phyloP scores from a whole-genome alignment of 139 green algal species.

The Marvania coccoides region DNA sequence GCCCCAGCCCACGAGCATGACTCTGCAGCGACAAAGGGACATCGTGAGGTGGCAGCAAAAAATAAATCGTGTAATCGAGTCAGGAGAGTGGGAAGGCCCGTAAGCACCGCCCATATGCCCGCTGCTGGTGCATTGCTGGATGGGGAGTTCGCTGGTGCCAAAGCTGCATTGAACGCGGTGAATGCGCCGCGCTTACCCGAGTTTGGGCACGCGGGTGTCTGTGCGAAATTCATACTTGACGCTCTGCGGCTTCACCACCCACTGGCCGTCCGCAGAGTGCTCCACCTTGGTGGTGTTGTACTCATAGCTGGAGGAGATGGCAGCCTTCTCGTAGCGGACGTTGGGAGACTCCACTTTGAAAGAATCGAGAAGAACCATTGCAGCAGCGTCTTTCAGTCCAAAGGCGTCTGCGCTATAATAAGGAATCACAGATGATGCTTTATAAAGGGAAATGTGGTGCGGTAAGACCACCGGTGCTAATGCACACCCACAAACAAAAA shows the following conservation, averaged over 20 bases:
- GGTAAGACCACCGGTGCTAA: too few relatives aligned
- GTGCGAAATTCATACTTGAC: slow-evolving; percentile 81
- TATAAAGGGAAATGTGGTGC: too few relatives aligned
- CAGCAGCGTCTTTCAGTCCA: too few relatives aligned
- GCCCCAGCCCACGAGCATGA: slow-evolving; percentile 97
- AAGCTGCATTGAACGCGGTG: neutral
- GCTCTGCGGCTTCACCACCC: slow-evolving; percentile 63
- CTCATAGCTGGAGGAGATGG: slow-evolving; percentile 76
- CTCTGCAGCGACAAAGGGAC: slow-evolving; percentile 58
- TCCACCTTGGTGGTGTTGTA: slow-evolving; percentile 78
- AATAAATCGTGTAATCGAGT: neutral
- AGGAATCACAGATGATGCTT: too few relatives aligned
- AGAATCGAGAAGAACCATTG: slow-evolving; percentile 82
- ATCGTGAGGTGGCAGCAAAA: too few relatives aligned
- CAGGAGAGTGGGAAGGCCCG: neutral
- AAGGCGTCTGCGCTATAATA: too few relatives aligned
- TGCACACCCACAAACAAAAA: too few relatives aligned
- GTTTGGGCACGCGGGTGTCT: slow-evolving; percentile 80
- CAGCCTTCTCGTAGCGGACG: slow-evolving; percentile 73
- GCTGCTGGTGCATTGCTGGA: too few relatives aligned
- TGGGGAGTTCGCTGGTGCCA: too few relatives aligned
- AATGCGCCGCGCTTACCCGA: slow-evolving; percentile 68
- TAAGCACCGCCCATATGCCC: neutral
- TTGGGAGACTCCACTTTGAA: slow-evolving; percentile 82
- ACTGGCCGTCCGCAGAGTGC: slow-evolving; percentile 50